Percentiles rank a stretch among this genome's conserved stretches.
Evolutionary conservation across 2,329 filamentous ascomycete species (phyloP).

Genomic region (Fusarium coicis): DNA sequence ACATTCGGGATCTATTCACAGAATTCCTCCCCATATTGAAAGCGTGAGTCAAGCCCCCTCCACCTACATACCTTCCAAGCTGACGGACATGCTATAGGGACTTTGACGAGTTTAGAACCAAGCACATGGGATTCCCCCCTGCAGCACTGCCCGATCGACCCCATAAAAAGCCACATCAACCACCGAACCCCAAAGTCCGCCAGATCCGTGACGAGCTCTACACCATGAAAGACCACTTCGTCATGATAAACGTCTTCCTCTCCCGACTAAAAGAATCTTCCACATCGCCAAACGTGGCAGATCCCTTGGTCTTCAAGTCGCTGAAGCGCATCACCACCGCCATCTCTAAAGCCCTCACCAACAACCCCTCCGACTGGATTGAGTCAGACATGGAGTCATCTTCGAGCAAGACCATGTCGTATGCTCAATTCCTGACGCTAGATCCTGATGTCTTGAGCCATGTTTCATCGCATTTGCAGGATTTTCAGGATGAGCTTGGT

Average conservation of each 20-base stretch:
- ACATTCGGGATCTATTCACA: neutral
- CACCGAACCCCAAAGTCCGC: slow-evolving; percentile 18
- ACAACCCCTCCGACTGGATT: slow-evolving; percentile 42
- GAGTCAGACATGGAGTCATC: slow-evolving; percentile 14
- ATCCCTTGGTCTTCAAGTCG: neutral
- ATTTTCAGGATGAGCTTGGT: slow-evolving; percentile 25
- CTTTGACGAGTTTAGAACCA: slow-evolving; percentile 30
- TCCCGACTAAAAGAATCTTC: neutral
- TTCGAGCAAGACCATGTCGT: slow-evolving; percentile 6
- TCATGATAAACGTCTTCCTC: slow-evolving; percentile 9
- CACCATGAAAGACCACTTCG: slow-evolving; percentile 33
- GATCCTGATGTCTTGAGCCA: slow-evolving; percentile 34
- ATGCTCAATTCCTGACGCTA: slow-evolving; percentile 26
- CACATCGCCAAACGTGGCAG: neutral
- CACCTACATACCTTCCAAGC: rapidly evolving
- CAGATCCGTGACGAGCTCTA: slow-evolving; percentile 35
- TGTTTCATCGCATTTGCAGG: slow-evolving; percentile 16
- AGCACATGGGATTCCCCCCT: slow-evolving; percentile 24
- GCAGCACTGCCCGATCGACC: neutral
- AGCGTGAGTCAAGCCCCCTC: slow-evolving; percentile 9
- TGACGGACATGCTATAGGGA: slow-evolving; percentile 7
- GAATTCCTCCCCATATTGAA: slow-evolving; percentile 38
- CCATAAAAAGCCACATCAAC: neutral
- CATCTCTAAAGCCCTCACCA: slow-evolving; percentile 36
- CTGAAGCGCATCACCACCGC: slow-evolving; percentile 9